Evolutionary conservation across 805 yeast genomes (phyloP), one percentile per base, ranked within the genome.

Genomic region (Yamadazyma kitorensis): DNA sequence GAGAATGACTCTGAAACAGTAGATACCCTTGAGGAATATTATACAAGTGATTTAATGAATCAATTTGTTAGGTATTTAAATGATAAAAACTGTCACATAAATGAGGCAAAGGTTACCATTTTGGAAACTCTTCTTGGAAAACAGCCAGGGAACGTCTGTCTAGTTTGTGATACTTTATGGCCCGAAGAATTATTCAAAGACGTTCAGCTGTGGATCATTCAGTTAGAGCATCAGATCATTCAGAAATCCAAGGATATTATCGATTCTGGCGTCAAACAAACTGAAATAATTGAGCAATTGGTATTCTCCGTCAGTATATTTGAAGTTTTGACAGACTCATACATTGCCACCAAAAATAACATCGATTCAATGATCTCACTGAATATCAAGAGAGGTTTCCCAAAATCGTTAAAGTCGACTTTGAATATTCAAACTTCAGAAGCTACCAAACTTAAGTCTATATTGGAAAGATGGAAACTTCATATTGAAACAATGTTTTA

Each of bases 401-500:
- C 37, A 21, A 60, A 47, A 52, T 54, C 49, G 21, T 49, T 19
- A 50, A 64, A 44, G 51, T 51, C 43, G 4, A 37, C 34, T 6
- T 40, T 59, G 16, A 63, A 57, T 34, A 70, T 65, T 4, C 37
- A 65, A 3, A 62, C 65, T n/a, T 49, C 64, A 3, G 61, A 59
- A 10, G 57, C 70, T 29, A 52, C 58, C 13, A 57, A 59, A 22
- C 34, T 78, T 0, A 58, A 60, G 5, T 66, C 59, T 15, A 64
- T 76, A 36, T 51, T 81, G 4, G 47, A 54, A 2, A 61, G 68
- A 27, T 82, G 89, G 89, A 37, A 53, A 16, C 7, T 11, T 5
- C 37, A 34, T 28, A 32, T 43, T 16, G 40, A 43, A 11, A 24
- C 15, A 12, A 23, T 34, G 5, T 14, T 39, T 9, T 35, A 21